Conservation (phyloP, 202 grass and related monocot species). For the Elaeis oleifera region DNA sequence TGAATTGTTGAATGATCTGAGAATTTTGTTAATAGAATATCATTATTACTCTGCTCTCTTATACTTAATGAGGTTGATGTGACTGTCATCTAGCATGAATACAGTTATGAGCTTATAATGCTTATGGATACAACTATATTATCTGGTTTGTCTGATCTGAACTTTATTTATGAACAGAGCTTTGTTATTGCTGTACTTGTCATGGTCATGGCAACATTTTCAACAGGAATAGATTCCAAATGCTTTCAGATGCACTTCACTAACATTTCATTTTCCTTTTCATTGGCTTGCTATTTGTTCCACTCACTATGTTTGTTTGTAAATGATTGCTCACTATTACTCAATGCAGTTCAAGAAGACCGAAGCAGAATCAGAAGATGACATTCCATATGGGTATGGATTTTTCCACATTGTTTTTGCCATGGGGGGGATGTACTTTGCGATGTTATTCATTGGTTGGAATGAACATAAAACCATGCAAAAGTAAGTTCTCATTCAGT, state of each 20-base stretch:
- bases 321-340: too few species aligned
- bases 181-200: slow-evolving; percentile 83
- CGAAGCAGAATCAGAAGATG: slow-evolving; percentile 41
- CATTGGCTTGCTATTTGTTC: not conserved
- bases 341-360: slow-evolving; percentile 68
- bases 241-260: slow-evolving; percentile 47
- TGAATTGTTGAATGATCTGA: too few species aligned
- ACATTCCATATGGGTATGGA: slow-evolving; percentile 71
- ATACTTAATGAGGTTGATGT: too few species aligned
- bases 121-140: too few species aligned
- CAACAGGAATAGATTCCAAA: slow-evolving; percentile 87
- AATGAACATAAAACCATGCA: slow-evolving; percentile 58
- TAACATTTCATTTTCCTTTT: not conserved
- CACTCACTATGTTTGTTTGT: too few species aligned
- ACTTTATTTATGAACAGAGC: slow-evolving; percentile 35
- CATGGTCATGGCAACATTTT: slow-evolving; percentile 89
- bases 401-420: slow-evolving; percentile 99
- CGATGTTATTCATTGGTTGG: slow-evolving; percentile 96
- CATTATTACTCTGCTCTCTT: too few species aligned
- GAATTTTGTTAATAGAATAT: too few species aligned
- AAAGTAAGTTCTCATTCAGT: slow-evolving; percentile 31
- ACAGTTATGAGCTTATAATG: too few species aligned
- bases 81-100: too few species aligned
- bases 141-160: not conserved
- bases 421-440: slow-evolving; percentile 97